phyloP scores from a whole-genome alignment of 2,329 filamentous ascomycete species.

The Microsporum audouinii region DNA sequence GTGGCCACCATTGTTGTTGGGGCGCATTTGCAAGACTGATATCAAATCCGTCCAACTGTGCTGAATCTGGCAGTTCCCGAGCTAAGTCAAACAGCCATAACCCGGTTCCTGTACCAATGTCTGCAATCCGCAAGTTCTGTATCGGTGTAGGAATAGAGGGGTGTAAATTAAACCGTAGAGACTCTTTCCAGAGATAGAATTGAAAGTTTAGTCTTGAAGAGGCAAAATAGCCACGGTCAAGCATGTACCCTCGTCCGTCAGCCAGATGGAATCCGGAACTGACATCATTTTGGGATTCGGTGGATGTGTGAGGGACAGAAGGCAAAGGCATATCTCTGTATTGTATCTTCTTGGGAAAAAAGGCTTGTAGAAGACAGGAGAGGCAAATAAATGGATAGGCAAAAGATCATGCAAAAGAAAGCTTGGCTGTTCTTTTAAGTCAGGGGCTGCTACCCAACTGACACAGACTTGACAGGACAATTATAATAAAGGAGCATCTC shows the following conservation, averaged over 20 bases:
- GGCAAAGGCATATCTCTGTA: not conserved
- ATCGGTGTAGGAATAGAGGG: not conserved
- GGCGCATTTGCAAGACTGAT: conserved; percentile 5
- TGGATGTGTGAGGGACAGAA: not conserved
- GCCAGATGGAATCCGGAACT: not conserved
- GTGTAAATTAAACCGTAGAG: not conserved
- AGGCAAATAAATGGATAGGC: not conserved
- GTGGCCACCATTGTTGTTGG: not conserved
- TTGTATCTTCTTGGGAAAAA: not conserved
- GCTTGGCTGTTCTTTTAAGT: not conserved
- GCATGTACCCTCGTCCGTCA: conserved; percentile 4
- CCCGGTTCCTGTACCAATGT: not conserved
- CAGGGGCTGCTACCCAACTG: not conserved
- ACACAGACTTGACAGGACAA: not conserved
- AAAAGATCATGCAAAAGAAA: not conserved
- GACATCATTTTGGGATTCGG: not conserved
- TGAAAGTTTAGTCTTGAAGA: conserved; percentile 1
- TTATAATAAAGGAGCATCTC: not conserved
- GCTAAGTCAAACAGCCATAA: conserved; percentile 3
- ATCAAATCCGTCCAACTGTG: conserved; percentile 5
- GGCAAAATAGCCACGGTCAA: conserved; percentile 3
- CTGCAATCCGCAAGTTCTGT: not conserved
- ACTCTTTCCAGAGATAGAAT: conserved; percentile 6
- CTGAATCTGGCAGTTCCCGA: not conserved
- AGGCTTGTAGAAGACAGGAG: not conserved